Evolutionary conservation across 805 yeast genomes (phyloP).

Genomic region (Candida berthetii): DNA sequence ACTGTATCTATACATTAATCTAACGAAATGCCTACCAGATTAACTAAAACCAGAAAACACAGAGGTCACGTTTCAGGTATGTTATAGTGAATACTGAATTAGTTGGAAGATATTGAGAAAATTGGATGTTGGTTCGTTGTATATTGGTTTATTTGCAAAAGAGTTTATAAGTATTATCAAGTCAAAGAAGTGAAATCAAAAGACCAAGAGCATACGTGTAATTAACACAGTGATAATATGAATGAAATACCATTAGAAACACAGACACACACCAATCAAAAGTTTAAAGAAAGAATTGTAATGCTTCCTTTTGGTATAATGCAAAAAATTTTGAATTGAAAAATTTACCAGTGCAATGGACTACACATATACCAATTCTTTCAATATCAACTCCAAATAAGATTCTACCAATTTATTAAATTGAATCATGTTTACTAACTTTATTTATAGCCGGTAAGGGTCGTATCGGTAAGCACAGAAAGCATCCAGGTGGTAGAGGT

Average conservation of each 20-base stretch:
- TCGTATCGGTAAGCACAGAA: slow-evolving; percentile 99
- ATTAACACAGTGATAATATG: too few species aligned
- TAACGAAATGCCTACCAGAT: slow-evolving; percentile 92
- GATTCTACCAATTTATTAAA: not conserved
- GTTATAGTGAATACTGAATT: slow-evolving; percentile 24
- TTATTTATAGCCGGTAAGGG: slow-evolving; percentile 90
- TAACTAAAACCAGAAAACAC: slow-evolving; percentile 99
- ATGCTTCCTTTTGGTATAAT: not conserved
- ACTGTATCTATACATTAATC: not conserved
- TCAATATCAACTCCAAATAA: not conserved
- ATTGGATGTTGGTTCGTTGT: too few species aligned
- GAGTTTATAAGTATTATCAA: too few species aligned
- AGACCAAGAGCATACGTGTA: too few species aligned
- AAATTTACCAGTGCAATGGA: too few species aligned
- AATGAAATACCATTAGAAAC: too few species aligned
- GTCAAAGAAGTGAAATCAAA: too few species aligned
- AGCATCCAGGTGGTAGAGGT: slow-evolving; percentile 99
- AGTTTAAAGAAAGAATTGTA: not conserved
- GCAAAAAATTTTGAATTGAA: not conserved
- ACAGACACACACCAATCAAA: too few species aligned
- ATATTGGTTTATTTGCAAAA: too few species aligned
- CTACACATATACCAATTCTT: too few species aligned
- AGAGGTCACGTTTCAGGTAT: slow-evolving; percentile 99
- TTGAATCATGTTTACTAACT: slow-evolving; percentile 17
- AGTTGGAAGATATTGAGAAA: too few species aligned